These are phyloP conservation scores for Selaginella moellendorffii DNA, from an alignment of 75 land plant species.

Conservation along the genomic window DNA sequence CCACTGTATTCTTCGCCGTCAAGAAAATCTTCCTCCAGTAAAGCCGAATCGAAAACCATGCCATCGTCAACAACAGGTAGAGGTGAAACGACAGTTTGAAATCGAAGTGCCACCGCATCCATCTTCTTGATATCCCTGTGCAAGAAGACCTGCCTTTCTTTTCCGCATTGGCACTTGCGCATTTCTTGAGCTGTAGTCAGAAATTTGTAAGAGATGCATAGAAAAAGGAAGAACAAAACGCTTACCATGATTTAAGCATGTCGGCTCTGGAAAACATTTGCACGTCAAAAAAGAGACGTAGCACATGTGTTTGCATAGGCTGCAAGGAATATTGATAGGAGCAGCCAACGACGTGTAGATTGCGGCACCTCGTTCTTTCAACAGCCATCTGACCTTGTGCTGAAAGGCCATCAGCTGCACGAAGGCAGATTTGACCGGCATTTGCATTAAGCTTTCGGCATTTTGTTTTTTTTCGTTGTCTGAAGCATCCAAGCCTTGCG, in stretches of 20 bases:
- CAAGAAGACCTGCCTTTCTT: not conserved
- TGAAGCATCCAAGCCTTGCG: slow-evolving; percentile 22
- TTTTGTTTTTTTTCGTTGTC: slow-evolving; percentile 13
- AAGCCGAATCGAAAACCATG: not conserved
- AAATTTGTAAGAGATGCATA: too few relatives aligned
- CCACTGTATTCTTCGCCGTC: not conserved
- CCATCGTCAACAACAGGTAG: not conserved
- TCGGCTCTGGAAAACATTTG: slow-evolving; percentile 37
- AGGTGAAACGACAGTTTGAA: not conserved
- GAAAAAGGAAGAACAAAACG: not conserved
- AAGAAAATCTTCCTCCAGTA: not conserved
- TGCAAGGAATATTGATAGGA: slow-evolving; percentile 39
- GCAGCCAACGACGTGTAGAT: slow-evolving; percentile 11
- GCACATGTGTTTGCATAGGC: slow-evolving; percentile 67
- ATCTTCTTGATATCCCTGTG: not conserved
- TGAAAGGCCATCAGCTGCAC: slow-evolving; percentile 51
- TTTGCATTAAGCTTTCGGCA: slow-evolving; percentile 7
- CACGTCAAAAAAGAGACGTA: slow-evolving; percentile 56
- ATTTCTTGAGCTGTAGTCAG: too few relatives aligned
- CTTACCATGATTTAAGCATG: slow-evolving; percentile 83
- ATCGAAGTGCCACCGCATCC: not conserved
- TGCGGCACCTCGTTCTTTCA: slow-evolving; percentile 39
- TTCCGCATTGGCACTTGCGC: not conserved
- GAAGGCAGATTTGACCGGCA: slow-evolving; percentile 41
- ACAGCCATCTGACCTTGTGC: slow-evolving; percentile 43